phyloP scores from a whole-genome alignment of 2,329 filamentous ascomycete genomes.

The Sporothrix euskadiensis region DNA sequence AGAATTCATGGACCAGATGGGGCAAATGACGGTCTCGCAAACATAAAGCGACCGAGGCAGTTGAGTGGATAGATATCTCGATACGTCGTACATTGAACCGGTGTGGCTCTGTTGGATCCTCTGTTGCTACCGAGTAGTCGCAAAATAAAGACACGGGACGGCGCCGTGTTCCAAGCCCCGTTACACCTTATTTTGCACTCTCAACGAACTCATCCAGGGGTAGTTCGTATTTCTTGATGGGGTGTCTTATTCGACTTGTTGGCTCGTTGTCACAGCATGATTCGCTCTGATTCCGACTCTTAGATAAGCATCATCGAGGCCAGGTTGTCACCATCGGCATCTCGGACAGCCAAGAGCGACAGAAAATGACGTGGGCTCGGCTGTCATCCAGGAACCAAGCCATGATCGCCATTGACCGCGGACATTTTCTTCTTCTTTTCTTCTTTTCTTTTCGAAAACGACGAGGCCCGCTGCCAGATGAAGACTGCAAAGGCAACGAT shows the following conservation, averaged over 20 bases:
- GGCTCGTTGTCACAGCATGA: background rate
- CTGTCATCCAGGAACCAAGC: background rate
- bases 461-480: background rate
- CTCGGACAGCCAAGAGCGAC: background rate
- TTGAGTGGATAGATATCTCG: background rate
- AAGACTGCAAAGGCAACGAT: background rate
- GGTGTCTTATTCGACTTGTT: background rate
- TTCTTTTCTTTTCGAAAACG: background rate
- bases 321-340: background rate
- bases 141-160: background rate
- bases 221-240: background rate
- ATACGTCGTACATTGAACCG: background rate
- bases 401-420: background rate
- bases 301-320: background rate
- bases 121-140: background rate
- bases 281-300: background rate
- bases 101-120: background rate
- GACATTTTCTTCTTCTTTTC: background rate
- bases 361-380: background rate
- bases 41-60: background rate
- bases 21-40: background rate
- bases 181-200: background rate
- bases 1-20: background rate
- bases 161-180: background rate
- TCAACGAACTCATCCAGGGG: background rate